phyloP scores from a whole-genome alignment of 257 asterid species.

The Solanum habrochaites region DNA sequence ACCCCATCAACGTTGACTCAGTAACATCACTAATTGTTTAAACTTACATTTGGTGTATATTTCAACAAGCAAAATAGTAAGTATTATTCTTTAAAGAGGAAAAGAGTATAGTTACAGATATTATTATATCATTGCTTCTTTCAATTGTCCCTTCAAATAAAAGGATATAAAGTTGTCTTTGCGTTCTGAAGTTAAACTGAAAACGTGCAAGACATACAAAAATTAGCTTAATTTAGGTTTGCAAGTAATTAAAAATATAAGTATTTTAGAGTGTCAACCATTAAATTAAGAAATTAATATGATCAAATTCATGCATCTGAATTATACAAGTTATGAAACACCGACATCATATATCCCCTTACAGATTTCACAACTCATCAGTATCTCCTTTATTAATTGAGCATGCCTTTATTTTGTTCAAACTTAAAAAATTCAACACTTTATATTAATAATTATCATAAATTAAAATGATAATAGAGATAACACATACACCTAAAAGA shows the following conservation, averaged over 20 bases:
- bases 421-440: not conserved
- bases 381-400: not conserved
- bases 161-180: not conserved
- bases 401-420: not conserved
- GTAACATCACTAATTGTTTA: not conserved
- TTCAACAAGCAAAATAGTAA: not conserved
- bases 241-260: not conserved
- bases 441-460: not conserved
- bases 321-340: not conserved
- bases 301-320: slow-evolving; percentile 8
- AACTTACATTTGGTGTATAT: not conserved
- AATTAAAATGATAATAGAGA: not conserved
- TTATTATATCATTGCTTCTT: not conserved
- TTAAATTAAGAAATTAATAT: not conserved
- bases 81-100: not conserved
- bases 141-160: not conserved
- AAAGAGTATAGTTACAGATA: not conserved
- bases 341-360: not conserved
- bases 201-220: not conserved
- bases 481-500: not conserved
- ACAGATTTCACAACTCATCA: slow-evolving; percentile 11
- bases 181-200: not conserved
- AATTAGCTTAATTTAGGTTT: not conserved
- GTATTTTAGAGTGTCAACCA: not conserved
- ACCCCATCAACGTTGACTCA: not conserved